Conservation (phyloP, 2,329 filamentous ascomycete genomes). For the Bipolaris sorokiniana region DNA sequence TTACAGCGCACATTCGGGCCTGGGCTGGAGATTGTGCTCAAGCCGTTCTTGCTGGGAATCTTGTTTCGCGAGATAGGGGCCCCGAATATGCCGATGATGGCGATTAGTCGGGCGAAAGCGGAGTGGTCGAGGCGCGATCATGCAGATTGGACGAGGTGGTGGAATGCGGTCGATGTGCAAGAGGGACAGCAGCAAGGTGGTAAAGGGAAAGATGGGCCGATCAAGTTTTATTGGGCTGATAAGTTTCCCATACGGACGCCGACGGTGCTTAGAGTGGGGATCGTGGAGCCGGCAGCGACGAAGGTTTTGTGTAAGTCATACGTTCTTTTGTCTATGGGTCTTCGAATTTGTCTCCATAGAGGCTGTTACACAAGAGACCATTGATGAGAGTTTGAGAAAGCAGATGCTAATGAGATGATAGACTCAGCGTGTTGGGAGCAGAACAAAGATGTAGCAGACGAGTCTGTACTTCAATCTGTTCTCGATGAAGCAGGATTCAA, state of each 20-base stretch:
- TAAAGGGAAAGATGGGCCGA: slow-evolving; percentile 21
- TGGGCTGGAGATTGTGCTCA: slow-evolving; percentile 36
- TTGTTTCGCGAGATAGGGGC: slow-evolving; percentile 46
- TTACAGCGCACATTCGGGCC: slow-evolving; percentile 35
- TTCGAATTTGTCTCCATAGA: background rate
- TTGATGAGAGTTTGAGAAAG: background rate
- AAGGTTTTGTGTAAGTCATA: slow-evolving; percentile 35
- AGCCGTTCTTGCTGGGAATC: slow-evolving; percentile 44
- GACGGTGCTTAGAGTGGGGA: slow-evolving; percentile 38
- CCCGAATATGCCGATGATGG: slow-evolving; percentile 38
- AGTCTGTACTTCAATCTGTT: slow-evolving; percentile 29
- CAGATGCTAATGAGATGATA: slow-evolving; percentile 17
- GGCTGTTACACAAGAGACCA: background rate
- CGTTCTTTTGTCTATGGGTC: background rate
- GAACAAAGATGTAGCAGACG: slow-evolving; percentile 38
- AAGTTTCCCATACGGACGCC: slow-evolving; percentile 45
- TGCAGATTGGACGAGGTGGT: slow-evolving; percentile 40
- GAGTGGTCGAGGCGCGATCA: slow-evolving; percentile 40
- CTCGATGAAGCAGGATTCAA: slow-evolving; percentile 39
- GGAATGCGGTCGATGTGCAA: slow-evolving; percentile 42
- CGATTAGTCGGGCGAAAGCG: slow-evolving; percentile 34
- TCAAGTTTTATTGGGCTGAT: slow-evolving; percentile 41
- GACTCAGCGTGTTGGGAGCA: slow-evolving; percentile 44
- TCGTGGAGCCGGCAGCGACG: slow-evolving; percentile 34
- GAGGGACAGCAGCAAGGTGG: slow-evolving; percentile 28